These are phyloP conservation scores for Cyathus striatus DNA, from an alignment of 768 basidiomycete genomes.

Conservation along the genomic window DNA sequence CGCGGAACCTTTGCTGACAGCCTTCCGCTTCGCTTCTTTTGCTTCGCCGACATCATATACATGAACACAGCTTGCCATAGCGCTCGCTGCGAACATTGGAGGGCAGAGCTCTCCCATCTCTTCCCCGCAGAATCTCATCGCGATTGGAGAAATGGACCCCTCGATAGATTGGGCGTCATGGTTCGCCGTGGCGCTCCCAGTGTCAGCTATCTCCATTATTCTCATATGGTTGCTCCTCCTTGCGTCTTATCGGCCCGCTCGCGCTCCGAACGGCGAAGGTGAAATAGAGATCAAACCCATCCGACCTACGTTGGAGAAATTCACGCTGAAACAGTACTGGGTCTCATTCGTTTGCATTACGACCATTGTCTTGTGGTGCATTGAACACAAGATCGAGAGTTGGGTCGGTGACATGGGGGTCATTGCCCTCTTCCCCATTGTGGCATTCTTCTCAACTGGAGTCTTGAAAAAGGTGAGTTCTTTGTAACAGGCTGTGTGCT, in stretches of 20 bases:
- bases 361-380: constrained; percentile 89
- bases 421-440: constrained; percentile 88
- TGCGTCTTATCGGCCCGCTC: constrained; percentile 72
- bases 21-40: neutral
- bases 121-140: constrained; percentile 96
- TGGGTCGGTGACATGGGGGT: constrained; percentile 95
- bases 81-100: constrained; percentile 96
- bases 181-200: constrained; percentile 93
- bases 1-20: neutral
- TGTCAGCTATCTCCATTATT: constrained; percentile 79
- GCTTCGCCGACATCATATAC: neutral
- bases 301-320: constrained; percentile 74
- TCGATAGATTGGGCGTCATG: constrained; percentile 84
- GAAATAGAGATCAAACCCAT: constrained; percentile 83
- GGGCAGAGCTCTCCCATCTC: constrained; percentile 97
- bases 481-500: neutral
- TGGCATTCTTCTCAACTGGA: constrained; percentile 92
- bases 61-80: constrained; percentile 81
- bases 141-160: constrained; percentile 81
- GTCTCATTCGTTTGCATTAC: constrained; percentile 76
- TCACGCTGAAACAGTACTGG: constrained; percentile 86
- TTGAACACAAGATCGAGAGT: constrained; percentile 72
- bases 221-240: constrained; percentile 91
- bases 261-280: constrained; percentile 67
- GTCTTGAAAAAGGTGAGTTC: constrained; percentile 80